Base-by-base conservation (phyloP, 495 filamentous ascomycete genomes). In the Tuber aestivum region DNA sequence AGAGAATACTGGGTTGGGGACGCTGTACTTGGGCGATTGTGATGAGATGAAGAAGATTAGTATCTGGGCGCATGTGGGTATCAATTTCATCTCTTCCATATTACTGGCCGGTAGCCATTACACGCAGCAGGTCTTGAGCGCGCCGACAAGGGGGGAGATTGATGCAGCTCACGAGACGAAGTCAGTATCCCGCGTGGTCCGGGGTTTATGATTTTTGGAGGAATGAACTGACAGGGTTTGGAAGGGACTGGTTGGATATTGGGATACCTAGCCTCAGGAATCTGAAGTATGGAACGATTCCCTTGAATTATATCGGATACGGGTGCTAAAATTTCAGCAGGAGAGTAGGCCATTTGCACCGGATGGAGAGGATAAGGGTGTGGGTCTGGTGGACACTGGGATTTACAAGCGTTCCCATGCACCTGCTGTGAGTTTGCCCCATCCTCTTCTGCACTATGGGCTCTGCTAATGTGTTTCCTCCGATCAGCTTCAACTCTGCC, bases 181-280 rank as follows among this genome's bases (percentile, higher is more conserved):
- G 56, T 65, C 18, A 71, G 56, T 65, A 20, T 65, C 18, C 27
- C 27, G 27, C 56, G 32, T 20, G 27, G 6, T 35, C 27, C 16
- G 16, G 32, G 10, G 14, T 32, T 27, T 65, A 35, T 8, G 18
- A 18, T 65, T 18, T 35, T 65, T 20, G 14, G 56, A 32, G 56
- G 27, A 35, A 35, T 65, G 56, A 1, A 35, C 27, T 65, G 27
- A 65, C 56, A 65, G 27, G 27, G 27, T 32, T 35, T 35, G 23
- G 27, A 32, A 41, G 68, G 27, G 42, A 70, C 3, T 84, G 75
- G 79, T 42, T 84, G 32, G 81, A 84, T 72, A 80, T 84, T 38
- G 83, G 83, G 27, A 72, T 84, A 18, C 80, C 73, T 48, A 84
- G 83, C 56, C 9, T 83, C 9, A 71, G 78, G 38, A 84, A 84